Conservation (phyloP, 495 filamentous ascomycete genomes). For the Entonaema liquescens region DNA sequence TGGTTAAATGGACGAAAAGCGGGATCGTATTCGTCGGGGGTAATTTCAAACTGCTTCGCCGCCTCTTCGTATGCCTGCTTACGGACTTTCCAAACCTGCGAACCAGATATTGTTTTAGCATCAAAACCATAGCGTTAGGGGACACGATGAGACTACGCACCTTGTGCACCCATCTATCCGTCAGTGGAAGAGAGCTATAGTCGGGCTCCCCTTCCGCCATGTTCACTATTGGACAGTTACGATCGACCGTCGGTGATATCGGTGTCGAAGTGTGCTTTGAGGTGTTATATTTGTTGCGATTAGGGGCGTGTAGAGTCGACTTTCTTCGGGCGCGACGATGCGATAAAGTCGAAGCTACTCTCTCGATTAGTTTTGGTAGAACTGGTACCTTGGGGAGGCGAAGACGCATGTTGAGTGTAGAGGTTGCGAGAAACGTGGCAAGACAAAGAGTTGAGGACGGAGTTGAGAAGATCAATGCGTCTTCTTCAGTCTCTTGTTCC, state of each 20-base stretch:
- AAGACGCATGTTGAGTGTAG: constrained; percentile 23
- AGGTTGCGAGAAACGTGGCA: constrained; percentile 20
- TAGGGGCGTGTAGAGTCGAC: background rate
- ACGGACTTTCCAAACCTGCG: constrained; percentile 92
- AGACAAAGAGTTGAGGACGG: constrained; percentile 21
- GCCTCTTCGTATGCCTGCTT: constrained; percentile 96
- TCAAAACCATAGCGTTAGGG: background rate
- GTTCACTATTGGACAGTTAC: constrained; percentile 28
- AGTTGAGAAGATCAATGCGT: background rate
- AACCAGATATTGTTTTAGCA: constrained; percentile 41
- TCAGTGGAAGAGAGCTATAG: constrained; percentile 80
- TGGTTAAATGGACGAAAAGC: constrained; percentile 86
- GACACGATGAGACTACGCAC: constrained; percentile 52
- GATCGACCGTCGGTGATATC: background rate
- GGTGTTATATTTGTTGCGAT: constrained; percentile 8
- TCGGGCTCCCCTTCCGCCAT: constrained; percentile 84
- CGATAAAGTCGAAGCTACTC: constrained; percentile 35
- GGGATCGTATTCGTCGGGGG: constrained; percentile 86
- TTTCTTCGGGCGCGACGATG: constrained; percentile 23
- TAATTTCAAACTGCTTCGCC: constrained; percentile 82
- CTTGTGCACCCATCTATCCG: constrained; percentile 89
- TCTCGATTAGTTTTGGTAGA: constrained; percentile 40
- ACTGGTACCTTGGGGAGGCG: constrained; percentile 18
- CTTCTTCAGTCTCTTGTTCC: background rate
- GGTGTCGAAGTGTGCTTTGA: background rate